A percentile compares a stretch with the other conserved stretches of the same genome.
Evolutionary conservation across 2,329 filamentous ascomycete genomes (phyloP).

Genomic region (Aspergillus fijiensis): DNA sequence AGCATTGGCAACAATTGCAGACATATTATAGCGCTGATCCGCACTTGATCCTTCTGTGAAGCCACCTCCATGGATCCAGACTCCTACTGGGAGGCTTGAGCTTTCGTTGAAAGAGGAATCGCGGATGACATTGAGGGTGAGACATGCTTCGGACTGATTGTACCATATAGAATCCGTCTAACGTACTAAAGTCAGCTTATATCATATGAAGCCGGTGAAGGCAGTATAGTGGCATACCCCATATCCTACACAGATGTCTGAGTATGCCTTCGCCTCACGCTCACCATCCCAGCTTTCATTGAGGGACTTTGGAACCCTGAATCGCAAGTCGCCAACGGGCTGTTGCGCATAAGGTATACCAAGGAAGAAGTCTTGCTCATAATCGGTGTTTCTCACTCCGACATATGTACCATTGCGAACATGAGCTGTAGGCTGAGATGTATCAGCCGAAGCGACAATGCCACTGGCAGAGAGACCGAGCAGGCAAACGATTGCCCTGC

Average conservation of each 20-base stretch:
- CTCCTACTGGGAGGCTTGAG: conserved; percentile 53
- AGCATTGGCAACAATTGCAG: conserved; percentile 57
- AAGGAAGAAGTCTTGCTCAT: conserved; percentile 54
- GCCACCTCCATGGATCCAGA: conserved; percentile 64
- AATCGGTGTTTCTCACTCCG: conserved; percentile 42
- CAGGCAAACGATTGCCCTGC: neutral
- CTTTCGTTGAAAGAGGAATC: conserved; percentile 40
- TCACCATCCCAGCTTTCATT: conserved; percentile 47
- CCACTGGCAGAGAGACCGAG: conserved; percentile 8
- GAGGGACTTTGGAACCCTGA: conserved; percentile 51
- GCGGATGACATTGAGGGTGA: conserved; percentile 62
- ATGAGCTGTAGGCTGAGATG: conserved; percentile 28
- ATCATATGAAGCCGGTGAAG: neutral
- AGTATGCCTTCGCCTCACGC: conserved; percentile 47
- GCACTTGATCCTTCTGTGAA: conserved; percentile 51
- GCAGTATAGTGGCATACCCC: conserved; percentile 36
- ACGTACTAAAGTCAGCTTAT: neutral
- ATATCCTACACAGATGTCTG: conserved; percentile 53
- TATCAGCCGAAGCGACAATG: conserved; percentile 22
- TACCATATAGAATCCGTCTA: conserved; percentile 39
- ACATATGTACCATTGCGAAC: conserved; percentile 51
- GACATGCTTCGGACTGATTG: conserved; percentile 55
- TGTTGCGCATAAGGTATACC: conserved; percentile 60
- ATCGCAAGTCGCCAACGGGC: conserved; percentile 54
- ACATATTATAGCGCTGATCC: conserved; percentile 63